Conservation (phyloP, 1,139 yeast species). For the Lodderomyces elongisporus region DNA sequence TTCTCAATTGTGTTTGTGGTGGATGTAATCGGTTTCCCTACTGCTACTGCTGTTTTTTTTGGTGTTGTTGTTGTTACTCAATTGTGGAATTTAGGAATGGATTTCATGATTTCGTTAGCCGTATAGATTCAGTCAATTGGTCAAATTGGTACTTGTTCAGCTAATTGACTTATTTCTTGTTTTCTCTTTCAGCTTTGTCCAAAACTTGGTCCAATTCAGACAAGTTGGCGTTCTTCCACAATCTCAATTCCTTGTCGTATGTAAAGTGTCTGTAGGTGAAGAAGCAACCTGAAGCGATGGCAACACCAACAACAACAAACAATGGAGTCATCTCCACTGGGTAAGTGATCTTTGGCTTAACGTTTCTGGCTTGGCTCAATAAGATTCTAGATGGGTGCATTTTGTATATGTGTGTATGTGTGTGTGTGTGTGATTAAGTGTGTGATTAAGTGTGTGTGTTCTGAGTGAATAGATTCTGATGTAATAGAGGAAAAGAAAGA, state of each 20-base stretch:
- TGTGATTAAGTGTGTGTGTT: background rate
- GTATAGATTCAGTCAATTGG: no score
- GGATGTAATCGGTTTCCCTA: no score
- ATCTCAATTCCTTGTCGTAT: conserved; percentile 62
- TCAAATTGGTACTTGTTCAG: no score
- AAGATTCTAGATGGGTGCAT: conserved; percentile 57
- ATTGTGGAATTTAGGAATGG: no score
- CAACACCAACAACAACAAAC: conserved; percentile 56
- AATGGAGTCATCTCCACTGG: conserved; percentile 82
- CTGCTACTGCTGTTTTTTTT: no score
- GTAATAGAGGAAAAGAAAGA: background rate
- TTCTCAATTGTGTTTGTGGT: no score
- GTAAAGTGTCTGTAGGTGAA: conserved; percentile 72
- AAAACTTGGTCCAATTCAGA: conserved; percentile 56
- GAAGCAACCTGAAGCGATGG: conserved; percentile 58
- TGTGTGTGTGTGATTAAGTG: background rate
- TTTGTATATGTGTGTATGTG: conserved; percentile 3
- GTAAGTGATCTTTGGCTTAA: conserved; percentile 22
- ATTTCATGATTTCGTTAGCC: no score
- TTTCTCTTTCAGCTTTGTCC: conserved; percentile 38
- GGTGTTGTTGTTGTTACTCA: no score
- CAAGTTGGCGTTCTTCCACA: conserved; percentile 62
- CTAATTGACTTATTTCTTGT: conserved; percentile 10
- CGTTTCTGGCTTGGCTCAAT: conserved; percentile 42
- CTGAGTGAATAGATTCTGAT: background rate